phyloP scores from a whole-genome alignment of 352 stramenopile genomes.

The Pythium rhizo-oryzae region DNA sequence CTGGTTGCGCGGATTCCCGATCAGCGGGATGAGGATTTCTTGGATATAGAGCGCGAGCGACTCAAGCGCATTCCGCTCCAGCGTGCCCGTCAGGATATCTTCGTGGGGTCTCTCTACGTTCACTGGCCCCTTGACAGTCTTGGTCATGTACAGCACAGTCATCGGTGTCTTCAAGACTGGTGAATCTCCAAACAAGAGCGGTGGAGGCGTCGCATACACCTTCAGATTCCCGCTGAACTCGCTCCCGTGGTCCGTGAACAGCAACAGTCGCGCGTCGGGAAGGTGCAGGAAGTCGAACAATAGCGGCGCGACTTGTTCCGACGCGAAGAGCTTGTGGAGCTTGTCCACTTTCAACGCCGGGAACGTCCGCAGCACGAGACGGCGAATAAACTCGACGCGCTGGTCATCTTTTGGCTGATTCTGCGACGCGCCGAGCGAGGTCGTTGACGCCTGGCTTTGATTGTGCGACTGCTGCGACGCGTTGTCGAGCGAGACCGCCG shows the following conservation, averaged over 20 bases:
- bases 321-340: constrained; percentile 63
- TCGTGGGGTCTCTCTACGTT: constrained; percentile 63
- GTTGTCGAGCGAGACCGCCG: constrained; percentile 5
- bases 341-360: constrained; percentile 58
- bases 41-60: constrained; percentile 74
- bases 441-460: constrained; percentile 16
- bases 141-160: constrained; percentile 78
- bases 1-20: constrained; percentile 82
- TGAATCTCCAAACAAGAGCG: constrained; percentile 44
- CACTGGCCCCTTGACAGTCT: constrained; percentile 66
- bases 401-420: constrained; percentile 55
- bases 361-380: constrained; percentile 68
- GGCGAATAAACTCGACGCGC: constrained; percentile 67
- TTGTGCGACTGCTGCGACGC: constrained; percentile 4
- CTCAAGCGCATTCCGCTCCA: constrained; percentile 78
- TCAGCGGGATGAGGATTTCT: constrained; percentile 74
- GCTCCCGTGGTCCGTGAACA: constrained; percentile 75
- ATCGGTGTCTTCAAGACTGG: constrained; percentile 33
- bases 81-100: constrained; percentile 71
- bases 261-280: constrained; percentile 54
- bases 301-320: constrained; percentile 52
- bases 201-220: constrained; percentile 64
- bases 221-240: constrained; percentile 52
- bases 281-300: constrained; percentile 81
- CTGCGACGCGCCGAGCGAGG: constrained; percentile 6